phyloP scores from a whole-genome alignment of 176 grass and related monocot species.

The Hordeum vulgare region MorexV3_pseudomolecules_assembly NC_058519.1:26540549-26541048 shows the following conservation, averaged over 20 bases:
- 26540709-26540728: neutral
- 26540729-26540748: slow-evolving; percentile 16
- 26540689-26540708: neutral
- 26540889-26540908: neutral
- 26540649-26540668: neutral
- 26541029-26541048: slow-evolving; percentile 70
- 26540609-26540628: neutral
- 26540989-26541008: slow-evolving; percentile 94
- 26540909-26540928: neutral
- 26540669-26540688: neutral
- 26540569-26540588: neutral
- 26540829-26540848: neutral
- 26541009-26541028: slow-evolving; percentile 90
- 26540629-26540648: neutral
- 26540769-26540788: neutral
- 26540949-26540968: neutral
- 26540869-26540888: neutral
- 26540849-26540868: neutral
- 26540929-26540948: neutral
- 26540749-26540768: neutral
- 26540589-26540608: neutral
- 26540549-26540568: neutral
- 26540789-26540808: neutral
- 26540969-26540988: neutral
- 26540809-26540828: neutral